Evolutionary conservation across 2,329 filamentous ascomycete species (phyloP).

Genomic region (Diplodia mutila): DNA sequence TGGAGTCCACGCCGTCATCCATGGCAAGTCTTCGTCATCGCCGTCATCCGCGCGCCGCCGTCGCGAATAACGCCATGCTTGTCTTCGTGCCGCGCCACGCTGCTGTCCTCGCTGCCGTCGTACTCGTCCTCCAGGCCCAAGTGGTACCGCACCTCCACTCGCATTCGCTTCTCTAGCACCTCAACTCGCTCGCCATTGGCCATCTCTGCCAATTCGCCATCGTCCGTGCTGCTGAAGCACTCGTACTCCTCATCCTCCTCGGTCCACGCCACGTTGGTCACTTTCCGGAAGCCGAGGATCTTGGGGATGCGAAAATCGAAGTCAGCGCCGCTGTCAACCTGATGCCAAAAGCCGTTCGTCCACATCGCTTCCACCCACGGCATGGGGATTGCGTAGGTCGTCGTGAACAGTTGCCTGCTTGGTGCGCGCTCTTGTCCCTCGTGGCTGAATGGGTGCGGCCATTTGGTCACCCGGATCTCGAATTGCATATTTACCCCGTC

Average conservation of each 20-base stretch:
- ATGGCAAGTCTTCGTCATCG: slow-evolving; percentile 7
- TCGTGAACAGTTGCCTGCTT: slow-evolving; percentile 4
- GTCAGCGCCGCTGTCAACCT: background rate
- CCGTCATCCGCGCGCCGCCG: background rate
- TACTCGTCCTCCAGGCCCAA: background rate
- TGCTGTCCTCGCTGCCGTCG: slow-evolving; percentile 19
- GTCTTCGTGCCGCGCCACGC: slow-evolving; percentile 13
- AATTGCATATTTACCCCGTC: slow-evolving; percentile 20
- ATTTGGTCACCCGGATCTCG: slow-evolving; percentile 24
- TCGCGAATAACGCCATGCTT: slow-evolving; percentile 19
- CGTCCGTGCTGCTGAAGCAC: slow-evolving; percentile 20
- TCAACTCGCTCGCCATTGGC: slow-evolving; percentile 5
- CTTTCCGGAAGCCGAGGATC: slow-evolving; percentile 13
- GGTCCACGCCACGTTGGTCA: background rate
- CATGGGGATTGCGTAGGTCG: slow-evolving; percentile 25
- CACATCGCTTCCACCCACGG: slow-evolving; percentile 20
- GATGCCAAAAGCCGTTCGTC: slow-evolving; percentile 15
- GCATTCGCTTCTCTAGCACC: slow-evolving; percentile 9
- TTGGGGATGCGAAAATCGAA: slow-evolving; percentile 8
- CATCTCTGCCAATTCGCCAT: background rate
- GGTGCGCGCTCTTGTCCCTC: slow-evolving; percentile 23
- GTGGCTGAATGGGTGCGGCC: slow-evolving; percentile 19
- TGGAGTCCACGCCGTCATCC: slow-evolving; percentile 9
- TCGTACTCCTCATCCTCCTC: slow-evolving; percentile 16
- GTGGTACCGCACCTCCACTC: background rate